Base-by-base conservation (phyloP, 495 filamentous ascomycete species). In the Podospora anserina region DNA sequence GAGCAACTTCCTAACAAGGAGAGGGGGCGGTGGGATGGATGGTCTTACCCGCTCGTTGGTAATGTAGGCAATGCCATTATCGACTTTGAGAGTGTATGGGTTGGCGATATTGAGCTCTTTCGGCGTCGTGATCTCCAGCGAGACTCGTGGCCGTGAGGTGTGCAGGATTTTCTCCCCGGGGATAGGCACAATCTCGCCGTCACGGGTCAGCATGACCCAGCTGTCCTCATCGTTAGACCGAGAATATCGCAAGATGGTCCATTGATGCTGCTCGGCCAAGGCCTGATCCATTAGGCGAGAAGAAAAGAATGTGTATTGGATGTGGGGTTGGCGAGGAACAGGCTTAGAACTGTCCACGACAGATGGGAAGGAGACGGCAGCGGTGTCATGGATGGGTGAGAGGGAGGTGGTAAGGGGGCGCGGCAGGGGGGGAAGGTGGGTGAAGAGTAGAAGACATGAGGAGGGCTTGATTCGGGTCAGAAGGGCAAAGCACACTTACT, bases 11-110 rank as follows among this genome's bases (percentile, higher is more conserved):
- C 26, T 9, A 60, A 26, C 61, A 19, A 6, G 27, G 6, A 63
- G 60, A 9, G 34, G 30, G 30, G 30, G 61, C 32, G 32, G 32
- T 28, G 61, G 3, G 30, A 23, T 30, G 60, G 18, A 5, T 26
- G 26, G 26, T 19, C 53, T 5, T 81, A 97, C 93, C 78, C 95
- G 82, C 79, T 96, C 91, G 71, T 95, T 99, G 54, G 95, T 97
- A 71, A 99, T 88, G 78, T 91, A 92, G 18, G 91, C 79, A n/a
- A 82, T 77, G 39, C 82, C 82, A 60, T 74, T 80, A 68, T 82
- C 80, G 67, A 80, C 81, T 75, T 83, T 84, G 66, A 82, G 70
- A 27, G 77, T 77, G 67, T 82, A 80, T 3, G 82, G 82, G 72
- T 82, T 69, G 71, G 79, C 69, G n/a, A 75, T 76, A 19, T 76